Base-by-base conservation (phyloP, 2,329 filamentous ascomycete species). In the Lecanicillium sp. region DNA sequence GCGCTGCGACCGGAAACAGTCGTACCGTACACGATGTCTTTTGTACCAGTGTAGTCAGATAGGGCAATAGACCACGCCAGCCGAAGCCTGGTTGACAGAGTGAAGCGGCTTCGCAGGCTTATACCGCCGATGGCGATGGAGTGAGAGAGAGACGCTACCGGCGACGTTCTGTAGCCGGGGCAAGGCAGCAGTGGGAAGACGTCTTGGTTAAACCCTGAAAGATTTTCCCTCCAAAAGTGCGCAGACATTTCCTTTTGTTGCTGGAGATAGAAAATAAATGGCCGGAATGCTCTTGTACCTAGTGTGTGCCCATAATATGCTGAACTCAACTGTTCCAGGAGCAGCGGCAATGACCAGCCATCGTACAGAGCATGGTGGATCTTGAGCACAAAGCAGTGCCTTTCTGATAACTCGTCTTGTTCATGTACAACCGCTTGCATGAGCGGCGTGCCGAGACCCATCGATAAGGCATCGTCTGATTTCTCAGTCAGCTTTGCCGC, bases 1-100 rank as follows among this genome's bases (percentile, higher is more conserved):
- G 66, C 58, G 44, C 75, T 70, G 16, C 73, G 59, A 6, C 71
- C 71, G 1, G 68, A 70, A 4, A 71, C 50, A 0, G 72, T 62
- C 40, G 72, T 70, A 2, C 71, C 71, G 41, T 74, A 75, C 18
- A 65, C 67, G 1, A 73, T 60, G 37, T 72, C 65, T 4, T 59
- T 57, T 1, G 56, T 53, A 1, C 61, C 63, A 4, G 68, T 67
- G 42, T 70, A 70, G 6, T 58, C 45, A 1, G 56, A 54, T 1
- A 63, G 53, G 2, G 63, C 54, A 13, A 67, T 40, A 4, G 59
- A 61, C 65, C 64, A 68, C 4, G 63, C 64, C 12, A 60, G 61
- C 29, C 61, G 56, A 28, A 68, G 56, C 20, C 62, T 50, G 5
- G 58, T 63, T 2, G 63, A 36, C 11, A 27, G 27, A 5, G 40